Base-by-base conservation (phyloP, 31 red algal genomes). In the Endocladia muricata region DNA sequence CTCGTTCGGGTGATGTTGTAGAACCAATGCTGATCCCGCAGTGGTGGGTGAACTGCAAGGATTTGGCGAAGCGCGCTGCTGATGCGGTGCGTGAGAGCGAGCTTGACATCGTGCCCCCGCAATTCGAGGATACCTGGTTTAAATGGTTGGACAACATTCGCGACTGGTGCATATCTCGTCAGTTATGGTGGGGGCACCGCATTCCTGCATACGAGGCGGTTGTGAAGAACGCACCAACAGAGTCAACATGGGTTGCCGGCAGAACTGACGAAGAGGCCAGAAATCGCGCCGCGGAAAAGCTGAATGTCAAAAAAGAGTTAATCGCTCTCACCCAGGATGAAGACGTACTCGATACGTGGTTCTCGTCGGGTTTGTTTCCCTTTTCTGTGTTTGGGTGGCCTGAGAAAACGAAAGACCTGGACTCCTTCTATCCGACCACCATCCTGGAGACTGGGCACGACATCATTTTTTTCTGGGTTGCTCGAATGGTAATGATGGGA, bases 401-500 rank as follows among this genome's bases (percentile, higher is more conserved):
- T 2, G 67, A 98, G 11, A 51, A 89, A 36, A 74, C 83, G 34
- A 82, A 82, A 1, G 81, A 92, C 34, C 61, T 94, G 52, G 59
- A 91, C 30, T 76, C 79, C 3, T 99, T 99, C 61, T 99, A 92
- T 72, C 97, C 97, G n/a, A 96, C 90, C 34, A 91, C 84, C 9
- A 17, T 96, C 35, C 74, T 99, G 25, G 93, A 94, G 67, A 99
- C 93, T 21, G 97, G 97, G 39, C 90, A 91, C 40, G 97, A 99
- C 71, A 99, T 99, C 61, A 58, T 99, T 17, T 99, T 99, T 66
- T 99, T 99, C 67, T 99, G 97, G 97, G 97, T 99, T 25, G 97
- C 97, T 37, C 61, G 93, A 40, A 99, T 99, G 97, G 86, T 96
- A 36, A 99, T 99, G 97, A 82, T 96, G 90, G 91, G 97, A 1